Base-by-base conservation (phyloP, 495 filamentous ascomycete genomes). In the Xylaria venustula region DNA sequence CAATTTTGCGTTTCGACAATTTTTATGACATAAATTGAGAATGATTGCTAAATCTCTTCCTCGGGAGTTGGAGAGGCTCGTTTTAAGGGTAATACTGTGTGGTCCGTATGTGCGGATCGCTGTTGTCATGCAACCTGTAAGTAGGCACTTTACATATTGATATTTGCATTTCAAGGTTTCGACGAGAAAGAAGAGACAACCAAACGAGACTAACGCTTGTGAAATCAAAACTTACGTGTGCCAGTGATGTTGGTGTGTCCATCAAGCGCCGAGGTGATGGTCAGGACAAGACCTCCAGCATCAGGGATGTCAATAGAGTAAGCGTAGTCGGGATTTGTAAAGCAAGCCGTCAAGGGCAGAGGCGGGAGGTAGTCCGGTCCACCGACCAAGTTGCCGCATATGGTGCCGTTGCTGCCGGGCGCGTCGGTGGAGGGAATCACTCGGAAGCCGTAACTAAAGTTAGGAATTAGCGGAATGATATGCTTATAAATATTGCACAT, bases 211-310 rank as follows among this genome's bases (percentile, higher is more conserved):
- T n/a, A n/a, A n/a, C n/a, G n/a, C 30, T 34, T 34, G 30, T 34
- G 30, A 34, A 34, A 34, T 34, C 5, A 34, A 23, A 34, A 55
- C 53, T 55, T 55, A 55, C 53, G 53, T 2, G 53, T 28, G 9
- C 53, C 53, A 7, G 53, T 55, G 37, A 55, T 7, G 40, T 55
- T 55, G 11, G 53, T 55, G 40, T 34, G 5, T 15, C 15, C 53
- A 55, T 55, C 26, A 45, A 55, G 53, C 40, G 53, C 53, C 37
- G 53, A 55, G 40, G 53, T 55, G 25, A 55, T 34, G 22, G 40
- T 55, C 15, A 55, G 40, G 32, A 26, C 45, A 8, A 55, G 37
- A 7, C 37, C 53, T 2, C 53, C 51, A n/a, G n/a, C 30, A 8
- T 55, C 26, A n/a, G 53, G 37, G 19, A 55, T 20, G 5, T 34